Base-by-base conservation (phyloP, 129 eudicot species). In the Arctium minus region DNA sequence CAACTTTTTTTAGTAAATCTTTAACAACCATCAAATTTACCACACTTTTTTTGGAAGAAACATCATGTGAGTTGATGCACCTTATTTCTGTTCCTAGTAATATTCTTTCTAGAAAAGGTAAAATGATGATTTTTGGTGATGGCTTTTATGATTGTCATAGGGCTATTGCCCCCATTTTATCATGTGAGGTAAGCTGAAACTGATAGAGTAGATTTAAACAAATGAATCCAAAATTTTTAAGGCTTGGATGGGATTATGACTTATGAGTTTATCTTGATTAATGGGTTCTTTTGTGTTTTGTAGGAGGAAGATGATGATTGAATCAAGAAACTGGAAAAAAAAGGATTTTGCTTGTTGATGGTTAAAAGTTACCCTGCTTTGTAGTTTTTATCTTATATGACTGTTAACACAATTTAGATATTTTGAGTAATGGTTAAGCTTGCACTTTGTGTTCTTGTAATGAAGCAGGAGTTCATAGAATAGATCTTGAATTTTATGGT, bases 251-350 rank as follows among this genome's bases (percentile, higher is more conserved):
- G 31, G 78, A n/a, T n/a, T n/a, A n/a, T n/a, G n/a, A n/a, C 11
- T 30, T 10, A 29, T 72, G 7, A 84, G 15, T 80, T 33, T 35
- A 53, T 76, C 18, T 75, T 82, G 76, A 82, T 42, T 74, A 32
- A 67, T 74, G 37, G 30, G 6, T 68, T 69, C n/a, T 50, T 80
- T 80, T 80, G 30, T 85, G 69, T 50, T n/a, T 15, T 85, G 79
- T 60, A 85, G 85, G 88, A 78, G 38, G 89, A 86, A 62, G 89
- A 86, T 42, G 86, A 82, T 72, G 88, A 86, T 3, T 86, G 64
- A 86, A 48, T 70, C 15, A 42, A 56, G 80, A 35, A 72, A 33
- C 42, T 42, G 31, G 76, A n/a, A n/a, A 22, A 56, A 62, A 30
- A n/a, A 29, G 53, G 27, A 44, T 40, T 60, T 42, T 40, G 75